phyloP scores from a whole-genome alignment of 306 rosid species.

The Vigna hirtella region DNA sequence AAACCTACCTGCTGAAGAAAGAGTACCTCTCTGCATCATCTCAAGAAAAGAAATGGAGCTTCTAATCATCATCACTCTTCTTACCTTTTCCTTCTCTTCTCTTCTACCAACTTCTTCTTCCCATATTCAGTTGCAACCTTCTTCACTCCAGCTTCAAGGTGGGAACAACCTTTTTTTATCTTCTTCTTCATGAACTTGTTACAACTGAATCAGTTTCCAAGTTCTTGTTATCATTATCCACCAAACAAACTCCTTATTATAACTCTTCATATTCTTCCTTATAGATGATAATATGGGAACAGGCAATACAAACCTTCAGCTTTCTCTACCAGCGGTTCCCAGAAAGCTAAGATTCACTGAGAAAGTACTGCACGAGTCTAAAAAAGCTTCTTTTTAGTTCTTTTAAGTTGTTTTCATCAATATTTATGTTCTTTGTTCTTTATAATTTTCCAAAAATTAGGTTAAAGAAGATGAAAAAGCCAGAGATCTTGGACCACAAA shows the following conservation, averaged over 20 bases:
- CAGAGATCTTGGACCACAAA: conserved; percentile 41
- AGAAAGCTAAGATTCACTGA: conserved; percentile 63
- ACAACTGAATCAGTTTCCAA: neutral
- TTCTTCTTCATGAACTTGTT: neutral
- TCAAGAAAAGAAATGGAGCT: conserved; percentile 43
- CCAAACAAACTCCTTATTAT: neutral
- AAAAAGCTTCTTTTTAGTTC: conserved; percentile 16
- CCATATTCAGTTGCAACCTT: conserved; percentile 47
- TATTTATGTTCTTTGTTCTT: conserved; percentile 20
- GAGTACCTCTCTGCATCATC: conserved; percentile 34
- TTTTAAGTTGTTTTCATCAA: neutral
- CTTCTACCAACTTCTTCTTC: conserved; percentile 51
- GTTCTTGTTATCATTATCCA: neutral
- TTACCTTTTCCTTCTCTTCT: conserved; percentile 49
- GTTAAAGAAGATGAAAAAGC: conserved; percentile 44
- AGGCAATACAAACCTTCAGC: conserved; percentile 41
- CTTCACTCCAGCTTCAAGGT: conserved; percentile 53
- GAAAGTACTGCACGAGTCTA: conserved; percentile 46
- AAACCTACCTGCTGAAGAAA: conserved; percentile 41
- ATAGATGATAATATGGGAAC: conserved; percentile 26
- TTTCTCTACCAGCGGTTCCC: conserved; percentile 54
- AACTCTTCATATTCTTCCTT: conserved; percentile 6
- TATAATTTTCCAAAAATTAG: conserved; percentile 42
- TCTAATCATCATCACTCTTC: conserved; percentile 42
- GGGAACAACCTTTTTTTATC: neutral